Percentiles rank a stretch among this genome's conserved stretches.
These are phyloP conservation scores for Yarrowia sp. DNA, from an alignment of 805 yeast genomes.

Conservation along the genomic window DNA sequence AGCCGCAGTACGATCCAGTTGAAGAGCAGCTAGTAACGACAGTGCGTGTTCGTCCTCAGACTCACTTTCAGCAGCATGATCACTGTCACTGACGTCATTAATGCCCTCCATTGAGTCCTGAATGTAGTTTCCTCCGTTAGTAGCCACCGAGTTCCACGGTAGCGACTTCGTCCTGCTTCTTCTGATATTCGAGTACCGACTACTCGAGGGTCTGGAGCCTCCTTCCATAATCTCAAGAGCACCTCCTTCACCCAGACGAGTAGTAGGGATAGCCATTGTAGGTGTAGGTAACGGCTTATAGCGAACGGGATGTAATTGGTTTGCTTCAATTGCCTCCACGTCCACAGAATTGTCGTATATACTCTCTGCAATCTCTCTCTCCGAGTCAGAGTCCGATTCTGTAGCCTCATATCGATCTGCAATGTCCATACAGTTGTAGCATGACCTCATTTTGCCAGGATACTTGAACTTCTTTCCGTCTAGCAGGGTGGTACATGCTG, in stretches of 20 bases:
- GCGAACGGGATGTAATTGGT: constrained; percentile 26
- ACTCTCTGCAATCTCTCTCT: constrained; percentile 28
- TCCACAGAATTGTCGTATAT: constrained; percentile 34
- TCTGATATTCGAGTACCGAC: constrained; percentile 22
- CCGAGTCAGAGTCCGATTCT: constrained; percentile 30
- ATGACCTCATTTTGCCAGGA: constrained; percentile 75
- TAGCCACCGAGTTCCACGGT: constrained; percentile 31
- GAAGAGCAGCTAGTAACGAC: constrained; percentile 43
- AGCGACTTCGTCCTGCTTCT: constrained; percentile 23
- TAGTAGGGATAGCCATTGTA: constrained; percentile 82
- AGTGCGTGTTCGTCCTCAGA: constrained; percentile 45
- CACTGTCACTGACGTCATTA: constrained; percentile 23
- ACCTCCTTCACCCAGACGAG: constrained; percentile 67
- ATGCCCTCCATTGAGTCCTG: constrained; percentile 30
- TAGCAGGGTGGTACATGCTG: constrained; percentile 76
- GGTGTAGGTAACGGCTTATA: constrained; percentile 61
- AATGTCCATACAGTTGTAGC: constrained; percentile 70
- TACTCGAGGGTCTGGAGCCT: constrained; percentile 21
- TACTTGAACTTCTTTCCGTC: constrained; percentile 69
- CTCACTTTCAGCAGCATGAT: constrained; percentile 39
- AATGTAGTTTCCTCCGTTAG: constrained; percentile 30
- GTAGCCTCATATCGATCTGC: constrained; percentile 64
- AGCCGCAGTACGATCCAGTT: constrained; percentile 21
- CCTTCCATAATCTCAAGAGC: constrained; percentile 67
- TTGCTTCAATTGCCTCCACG: constrained; percentile 28